Conservation (phyloP, 345 rosid species). For the Populus davidiana region DNA sequence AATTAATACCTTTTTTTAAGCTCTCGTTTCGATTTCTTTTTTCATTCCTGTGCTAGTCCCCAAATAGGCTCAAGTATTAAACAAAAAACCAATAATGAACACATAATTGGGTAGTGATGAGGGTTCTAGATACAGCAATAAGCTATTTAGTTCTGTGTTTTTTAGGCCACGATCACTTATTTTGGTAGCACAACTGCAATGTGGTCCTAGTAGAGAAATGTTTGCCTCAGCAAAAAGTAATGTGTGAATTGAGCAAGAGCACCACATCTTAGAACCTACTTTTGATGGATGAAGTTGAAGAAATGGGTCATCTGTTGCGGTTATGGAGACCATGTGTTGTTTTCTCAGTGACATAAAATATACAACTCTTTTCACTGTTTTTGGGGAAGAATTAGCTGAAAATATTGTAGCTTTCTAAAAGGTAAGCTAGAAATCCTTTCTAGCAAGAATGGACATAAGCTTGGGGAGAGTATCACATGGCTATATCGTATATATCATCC, state of each 20-base stretch:
- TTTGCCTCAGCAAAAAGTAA: not conserved
- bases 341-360: not conserved
- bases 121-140: not conserved
- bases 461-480: conserved; percentile 14
- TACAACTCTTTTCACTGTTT: conserved; percentile 7
- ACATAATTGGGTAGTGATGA: conserved; percentile 8
- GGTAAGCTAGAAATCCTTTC: conserved; percentile 9
- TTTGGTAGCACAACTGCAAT: too few relatives aligned
- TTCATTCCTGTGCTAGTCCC: not conserved
- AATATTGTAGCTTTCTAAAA: conserved; percentile 39
- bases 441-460: not conserved
- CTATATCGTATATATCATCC: not conserved
- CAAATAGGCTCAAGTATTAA: not conserved
- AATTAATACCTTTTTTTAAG: not conserved
- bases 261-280: conserved; percentile 11
- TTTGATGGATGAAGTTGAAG: conserved; percentile 25
- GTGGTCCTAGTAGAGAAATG: not conserved
- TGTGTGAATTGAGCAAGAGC: not conserved
- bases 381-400: conserved; percentile 24
- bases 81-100: not conserved
- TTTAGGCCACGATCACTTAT: not conserved
- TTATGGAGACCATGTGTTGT: conserved; percentile 33
- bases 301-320: conserved; percentile 21
- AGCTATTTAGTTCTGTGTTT: not conserved
- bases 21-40: not conserved